Evolutionary conservation across 192 early-diverging fungal genomes (phyloP), one percentile per base, ranked within the genome.

Genomic region (Gryganskiella cystojenkinii): DNA sequence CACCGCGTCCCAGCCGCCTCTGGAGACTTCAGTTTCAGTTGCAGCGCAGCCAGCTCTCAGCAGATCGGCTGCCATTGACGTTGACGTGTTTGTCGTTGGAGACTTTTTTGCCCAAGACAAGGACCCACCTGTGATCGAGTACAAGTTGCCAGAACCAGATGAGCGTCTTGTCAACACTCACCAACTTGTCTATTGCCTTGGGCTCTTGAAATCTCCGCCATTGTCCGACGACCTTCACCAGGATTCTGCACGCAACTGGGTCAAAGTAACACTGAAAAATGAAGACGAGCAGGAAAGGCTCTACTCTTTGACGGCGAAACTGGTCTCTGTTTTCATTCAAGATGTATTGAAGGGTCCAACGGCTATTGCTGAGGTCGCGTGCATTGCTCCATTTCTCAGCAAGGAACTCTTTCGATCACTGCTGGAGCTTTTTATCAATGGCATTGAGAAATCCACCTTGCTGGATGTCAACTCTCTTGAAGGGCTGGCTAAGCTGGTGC

Each of bases 251-350:
- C 37, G 37, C 37, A 13, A 5, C 13, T n/a, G n/a, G n/a, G n/a
- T n/a, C n/a, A n/a, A n/a, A n/a, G n/a, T n/a, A n/a, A n/a, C n/a
- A n/a, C n/a, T n/a, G n/a, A n/a, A n/a, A n/a, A n/a, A n/a, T 19
- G n/a, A 35, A 35, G 34, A 60, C 24, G 57, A 60, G 24, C 57
- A 45, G 22, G 57, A 60, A 19, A 19, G 57, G 20, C 17, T 60
- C 6, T 4, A 27, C 2, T 1, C 8, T 4, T 15, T 60, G 11
- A 43, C 37, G 1, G 17, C 37, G 5, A 20, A 11, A 25, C 20
- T 60, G 15, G 14, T 60, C 25, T 7, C 11, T 13, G 43, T 9
- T 14, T 45, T 60, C 24, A 25, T 27, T 6, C 40, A 45, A 22
- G 42, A 60, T 10, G 31, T 45, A 2, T 5, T 43, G 4, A 60